Conservation (phyloP, 306 rosid genomes). For the Glycine soja region DNA sequence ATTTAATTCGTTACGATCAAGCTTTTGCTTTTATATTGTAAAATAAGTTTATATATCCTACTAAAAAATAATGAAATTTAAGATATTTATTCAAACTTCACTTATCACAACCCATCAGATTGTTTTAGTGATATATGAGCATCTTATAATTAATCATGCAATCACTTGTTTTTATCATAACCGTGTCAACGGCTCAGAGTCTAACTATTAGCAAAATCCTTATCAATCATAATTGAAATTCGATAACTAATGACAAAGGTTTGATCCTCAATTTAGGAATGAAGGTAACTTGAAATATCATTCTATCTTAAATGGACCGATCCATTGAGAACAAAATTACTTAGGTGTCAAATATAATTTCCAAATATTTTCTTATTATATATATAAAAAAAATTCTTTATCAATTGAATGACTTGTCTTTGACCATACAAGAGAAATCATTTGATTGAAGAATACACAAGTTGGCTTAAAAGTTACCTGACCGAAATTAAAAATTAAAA, state of each 20-base stretch:
- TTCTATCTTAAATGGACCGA: too few relatives aligned
- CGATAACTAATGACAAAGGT: too few relatives aligned
- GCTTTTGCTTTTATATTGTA: not conserved
- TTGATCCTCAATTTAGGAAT: too few relatives aligned
- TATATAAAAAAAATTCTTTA: too few relatives aligned
- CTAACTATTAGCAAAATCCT: too few relatives aligned
- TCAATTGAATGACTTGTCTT: not conserved
- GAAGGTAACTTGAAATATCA: too few relatives aligned
- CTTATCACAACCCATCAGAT: not conserved
- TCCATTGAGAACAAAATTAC: too few relatives aligned
- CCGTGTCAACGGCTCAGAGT: too few relatives aligned
- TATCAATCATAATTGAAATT: too few relatives aligned
- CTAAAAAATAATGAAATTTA: not conserved
- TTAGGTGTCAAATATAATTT: too few relatives aligned
- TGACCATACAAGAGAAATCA: not conserved
- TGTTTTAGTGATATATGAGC: not conserved
- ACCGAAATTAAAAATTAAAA: not conserved
- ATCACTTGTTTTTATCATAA: too few relatives aligned
- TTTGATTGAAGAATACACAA: not conserved
- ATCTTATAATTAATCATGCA: not conserved
- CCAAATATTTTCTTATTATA: too few relatives aligned
- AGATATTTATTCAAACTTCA: not conserved
- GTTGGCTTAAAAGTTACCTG: not conserved
- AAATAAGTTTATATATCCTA: not conserved
- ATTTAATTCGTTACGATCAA: not conserved